Percentiles rank a stretch among this genome's conserved stretches.
Evolutionary conservation across 1,139 yeast species (phyloP).

Genomic region (Blastobotrys persicus): DNA sequence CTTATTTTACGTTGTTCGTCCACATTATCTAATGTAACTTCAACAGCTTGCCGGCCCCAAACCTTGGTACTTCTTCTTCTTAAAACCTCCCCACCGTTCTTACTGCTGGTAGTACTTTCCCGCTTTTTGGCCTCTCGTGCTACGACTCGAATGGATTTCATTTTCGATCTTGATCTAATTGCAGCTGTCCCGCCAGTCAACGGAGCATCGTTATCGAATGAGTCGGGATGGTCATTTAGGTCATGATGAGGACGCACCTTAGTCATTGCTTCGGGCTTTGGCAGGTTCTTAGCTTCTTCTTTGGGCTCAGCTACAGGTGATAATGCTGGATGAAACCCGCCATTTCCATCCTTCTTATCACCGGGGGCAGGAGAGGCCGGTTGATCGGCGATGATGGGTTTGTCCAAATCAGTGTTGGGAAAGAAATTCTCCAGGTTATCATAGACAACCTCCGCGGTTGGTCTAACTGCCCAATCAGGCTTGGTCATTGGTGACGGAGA

Average conservation of each 20-base stretch:
- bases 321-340: conserved; percentile 20
- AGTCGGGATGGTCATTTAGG: conserved; percentile 7
- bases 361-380: conserved; percentile 48
- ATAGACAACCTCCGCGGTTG: conserved; percentile 91
- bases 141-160: conserved; percentile 87
- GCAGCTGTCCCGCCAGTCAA: conserved; percentile 6
- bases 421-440: conserved; percentile 88
- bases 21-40: conserved; percentile 65
- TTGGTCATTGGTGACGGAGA: conserved; percentile 32
- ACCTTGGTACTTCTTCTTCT: conserved; percentile 84
- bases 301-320: conserved; percentile 32
- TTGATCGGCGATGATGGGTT: conserved; percentile 78
- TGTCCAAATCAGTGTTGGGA: conserved; percentile 89
- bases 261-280: background rate
- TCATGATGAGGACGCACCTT: background rate
- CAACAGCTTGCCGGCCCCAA: conserved; percentile 96
- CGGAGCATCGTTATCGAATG: conserved; percentile 6
- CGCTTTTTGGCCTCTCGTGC: conserved; percentile 71
- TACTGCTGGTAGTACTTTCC: conserved; percentile 3
- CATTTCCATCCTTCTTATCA: background rate
- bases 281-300: conserved; percentile 14
- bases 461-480: conserved; percentile 62
- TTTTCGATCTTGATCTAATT: conserved; percentile 41
- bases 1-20: conserved; percentile 55
- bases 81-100: conserved; percentile 38